phyloP scores from a whole-genome alignment of 192 early-diverging fungal species.

The Podila clonocystis region DNA sequence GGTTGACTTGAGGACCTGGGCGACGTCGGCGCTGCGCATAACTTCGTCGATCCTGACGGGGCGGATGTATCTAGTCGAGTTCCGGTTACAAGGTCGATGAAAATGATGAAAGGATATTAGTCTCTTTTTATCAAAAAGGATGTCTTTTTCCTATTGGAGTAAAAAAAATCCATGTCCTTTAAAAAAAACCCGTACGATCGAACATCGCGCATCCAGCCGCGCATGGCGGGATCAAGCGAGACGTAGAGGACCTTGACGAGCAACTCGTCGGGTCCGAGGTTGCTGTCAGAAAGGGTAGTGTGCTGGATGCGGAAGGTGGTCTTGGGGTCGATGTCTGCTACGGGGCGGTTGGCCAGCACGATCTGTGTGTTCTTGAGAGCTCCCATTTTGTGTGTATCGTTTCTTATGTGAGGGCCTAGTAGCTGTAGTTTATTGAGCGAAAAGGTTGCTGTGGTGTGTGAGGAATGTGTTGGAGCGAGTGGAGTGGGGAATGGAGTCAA shows the following conservation, averaged over 20 bases:
- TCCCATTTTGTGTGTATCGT: conserved; percentile 9
- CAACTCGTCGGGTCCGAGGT: conserved; percentile 42
- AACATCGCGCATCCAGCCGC: conserved; percentile 57
- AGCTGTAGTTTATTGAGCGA: neutral
- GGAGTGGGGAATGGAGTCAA: neutral
- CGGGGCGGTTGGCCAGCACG: conserved; percentile 51
- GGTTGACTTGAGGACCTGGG: conserved; percentile 52
- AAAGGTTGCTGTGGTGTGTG: neutral
- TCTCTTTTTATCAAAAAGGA: conserved; percentile 4
- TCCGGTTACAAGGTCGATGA: neutral
- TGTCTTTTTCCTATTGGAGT: no score
- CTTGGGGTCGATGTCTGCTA: conserved; percentile 42
- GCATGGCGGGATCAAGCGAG: conserved; percentile 63
- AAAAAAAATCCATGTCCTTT: no score
- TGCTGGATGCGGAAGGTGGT: conserved; percentile 52
- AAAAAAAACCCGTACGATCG: conserved; percentile 42
- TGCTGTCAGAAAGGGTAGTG: conserved; percentile 37
- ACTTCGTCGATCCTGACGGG: conserved; percentile 53
- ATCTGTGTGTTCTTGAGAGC: conserved; percentile 54
- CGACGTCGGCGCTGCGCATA: conserved; percentile 53
- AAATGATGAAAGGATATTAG: neutral
- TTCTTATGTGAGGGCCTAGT: neutral
- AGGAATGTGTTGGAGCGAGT: neutral
- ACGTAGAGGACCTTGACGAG: conserved; percentile 56
- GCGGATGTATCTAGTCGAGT: conserved; percentile 44